Conservation (phyloP, 176 grass and related monocot genomes). For the Avena atlantica region DNA sequence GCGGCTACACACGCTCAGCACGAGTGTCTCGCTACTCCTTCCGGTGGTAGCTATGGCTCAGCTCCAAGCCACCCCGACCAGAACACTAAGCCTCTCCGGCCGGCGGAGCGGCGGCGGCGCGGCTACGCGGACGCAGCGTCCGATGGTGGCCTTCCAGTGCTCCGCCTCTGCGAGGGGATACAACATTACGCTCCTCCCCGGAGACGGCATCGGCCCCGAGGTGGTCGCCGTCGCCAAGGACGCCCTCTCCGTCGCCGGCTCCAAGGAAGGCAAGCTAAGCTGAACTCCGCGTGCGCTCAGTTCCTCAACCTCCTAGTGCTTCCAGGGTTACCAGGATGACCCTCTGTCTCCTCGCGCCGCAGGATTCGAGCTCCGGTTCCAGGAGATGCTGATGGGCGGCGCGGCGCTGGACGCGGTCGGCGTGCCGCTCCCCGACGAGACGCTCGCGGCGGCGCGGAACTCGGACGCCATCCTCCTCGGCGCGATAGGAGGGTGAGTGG, state of each 20-base stretch:
- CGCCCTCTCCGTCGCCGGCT: slow-evolving; percentile 69
- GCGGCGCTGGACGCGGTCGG: slow-evolving; percentile 65
- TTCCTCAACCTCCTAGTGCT: not conserved
- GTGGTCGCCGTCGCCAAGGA: slow-evolving; percentile 94
- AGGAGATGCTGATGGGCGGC: slow-evolving; percentile 77
- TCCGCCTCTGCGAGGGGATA: slow-evolving; percentile 55
- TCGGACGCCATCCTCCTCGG: slow-evolving; percentile 77
- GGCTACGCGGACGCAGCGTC: not conserved
- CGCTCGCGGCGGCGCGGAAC: slow-evolving; percentile 51
- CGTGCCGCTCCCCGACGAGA: slow-evolving; percentile 80
- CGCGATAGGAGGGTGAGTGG: slow-evolving; percentile 85
- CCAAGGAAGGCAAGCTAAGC: slow-evolving; percentile 58
- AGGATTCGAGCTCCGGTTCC: slow-evolving; percentile 70
- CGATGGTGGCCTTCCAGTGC: slow-evolving; percentile 40
- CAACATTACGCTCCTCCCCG: slow-evolving; percentile 78
- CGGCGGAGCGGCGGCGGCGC: not conserved
- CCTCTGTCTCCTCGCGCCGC: not conserved
- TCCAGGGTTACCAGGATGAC: not conserved
- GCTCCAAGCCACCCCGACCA: slow-evolving; percentile 49
- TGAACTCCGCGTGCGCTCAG: no score
- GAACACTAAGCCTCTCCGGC: slow-evolving; percentile 39
- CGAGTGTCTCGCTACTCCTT: no score
- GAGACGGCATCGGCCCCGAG: slow-evolving; percentile 94
- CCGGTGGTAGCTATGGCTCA: slow-evolving; percentile 34
- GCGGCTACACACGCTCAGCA: no score